Conservation (phyloP, 805 yeast species). For the Debaryomyces castellii region DNA sequence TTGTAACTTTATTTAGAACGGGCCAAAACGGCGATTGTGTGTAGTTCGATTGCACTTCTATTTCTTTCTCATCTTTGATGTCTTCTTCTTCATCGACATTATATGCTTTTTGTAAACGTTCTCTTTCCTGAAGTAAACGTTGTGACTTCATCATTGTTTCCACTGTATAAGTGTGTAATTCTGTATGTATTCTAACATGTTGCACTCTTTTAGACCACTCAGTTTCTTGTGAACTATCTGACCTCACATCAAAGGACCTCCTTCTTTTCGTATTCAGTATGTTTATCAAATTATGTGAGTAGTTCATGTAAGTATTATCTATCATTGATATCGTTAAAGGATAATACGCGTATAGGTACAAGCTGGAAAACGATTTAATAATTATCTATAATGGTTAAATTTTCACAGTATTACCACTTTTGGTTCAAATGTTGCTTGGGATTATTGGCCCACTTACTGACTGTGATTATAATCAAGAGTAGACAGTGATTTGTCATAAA, state of each 20-base stretch:
- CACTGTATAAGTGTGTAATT: slow-evolving; percentile 29
- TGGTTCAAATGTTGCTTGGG: no score
- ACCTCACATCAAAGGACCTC: neutral
- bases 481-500: no score
- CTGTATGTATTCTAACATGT: slow-evolving; percentile 26
- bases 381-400: no score
- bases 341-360: neutral
- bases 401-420: no score
- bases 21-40: slow-evolving; percentile 17
- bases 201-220: slow-evolving; percentile 20
- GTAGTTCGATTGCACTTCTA: slow-evolving; percentile 5
- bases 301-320: neutral
- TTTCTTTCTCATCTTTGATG: neutral
- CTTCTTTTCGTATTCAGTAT: neutral
- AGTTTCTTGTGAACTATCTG: neutral
- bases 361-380: neutral
- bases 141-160: slow-evolving; percentile 31
- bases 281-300: neutral
- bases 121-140: slow-evolving; percentile 11
- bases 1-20: slow-evolving; percentile 4
- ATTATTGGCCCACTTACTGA: no score
- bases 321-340: neutral
- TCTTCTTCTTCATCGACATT: neutral
- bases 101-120: neutral
- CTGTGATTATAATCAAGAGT: no score